phyloP scores from a whole-genome alignment of 176 grass and related monocot genomes.

The Aegilops bicornis region DNA sequence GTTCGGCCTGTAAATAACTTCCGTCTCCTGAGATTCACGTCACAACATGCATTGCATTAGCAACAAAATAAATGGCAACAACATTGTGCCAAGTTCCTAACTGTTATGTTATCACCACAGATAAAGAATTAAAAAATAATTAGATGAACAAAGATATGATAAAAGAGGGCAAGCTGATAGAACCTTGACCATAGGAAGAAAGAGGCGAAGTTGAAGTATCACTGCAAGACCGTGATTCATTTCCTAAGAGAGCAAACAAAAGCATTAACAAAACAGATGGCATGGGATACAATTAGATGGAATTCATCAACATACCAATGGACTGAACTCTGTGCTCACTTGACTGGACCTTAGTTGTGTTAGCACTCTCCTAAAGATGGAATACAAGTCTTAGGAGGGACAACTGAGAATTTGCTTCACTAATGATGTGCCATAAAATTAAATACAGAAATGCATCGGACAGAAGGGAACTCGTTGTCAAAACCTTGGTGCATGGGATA shows the following conservation, averaged over 20 bases:
- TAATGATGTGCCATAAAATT: neutral
- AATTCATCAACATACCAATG: constrained; percentile 38
- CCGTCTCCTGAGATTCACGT: constrained; percentile 38
- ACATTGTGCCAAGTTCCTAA: neutral
- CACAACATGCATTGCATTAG: constrained; percentile 31
- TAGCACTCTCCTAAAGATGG: constrained; percentile 43
- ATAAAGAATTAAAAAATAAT: neutral
- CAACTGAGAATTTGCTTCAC: constrained; percentile 11
- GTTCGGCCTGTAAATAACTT: constrained; percentile 48
- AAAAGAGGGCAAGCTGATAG: neutral
- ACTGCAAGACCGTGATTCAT: constrained; percentile 23
- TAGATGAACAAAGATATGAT: neutral
- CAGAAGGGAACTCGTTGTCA: constrained; percentile 11
- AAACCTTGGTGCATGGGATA: constrained; percentile 39
- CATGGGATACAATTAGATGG: neutral
- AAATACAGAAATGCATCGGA: neutral
- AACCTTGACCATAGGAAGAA: constrained; percentile 49
- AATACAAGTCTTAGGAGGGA: neutral
- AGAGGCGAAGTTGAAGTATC: constrained; percentile 40
- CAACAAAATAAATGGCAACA: neutral
- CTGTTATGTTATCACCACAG: constrained; percentile 11
- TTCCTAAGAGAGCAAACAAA: constrained; percentile 20
- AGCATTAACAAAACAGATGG: constrained; percentile 16
- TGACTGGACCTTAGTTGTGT: constrained; percentile 18
- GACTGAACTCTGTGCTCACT: constrained; percentile 28